Conservation (phyloP, 1,139 yeast species). For the Kurtzmaniella natalensis region DNA sequence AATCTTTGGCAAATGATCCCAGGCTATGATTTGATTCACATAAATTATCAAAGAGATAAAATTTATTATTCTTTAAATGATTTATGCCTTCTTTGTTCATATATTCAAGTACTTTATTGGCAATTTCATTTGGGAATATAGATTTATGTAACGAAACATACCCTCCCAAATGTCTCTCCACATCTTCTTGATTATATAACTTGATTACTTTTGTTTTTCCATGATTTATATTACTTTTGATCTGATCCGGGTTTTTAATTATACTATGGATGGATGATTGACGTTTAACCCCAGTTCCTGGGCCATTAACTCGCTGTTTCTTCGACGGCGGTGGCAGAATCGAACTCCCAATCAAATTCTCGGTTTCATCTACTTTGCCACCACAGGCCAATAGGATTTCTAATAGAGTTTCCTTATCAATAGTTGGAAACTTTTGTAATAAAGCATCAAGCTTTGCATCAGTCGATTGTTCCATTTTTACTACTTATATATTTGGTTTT, state of each 20-base stretch:
- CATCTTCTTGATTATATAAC: constrained; percentile 35
- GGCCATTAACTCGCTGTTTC: constrained; percentile 13
- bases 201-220: constrained; percentile 2
- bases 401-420: constrained; percentile 22
- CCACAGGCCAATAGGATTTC: constrained; percentile 37
- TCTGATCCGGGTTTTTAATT: constrained; percentile 4
- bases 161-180: constrained; percentile 33
- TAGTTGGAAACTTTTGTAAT: constrained; percentile 19
- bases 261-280: constrained; percentile 20
- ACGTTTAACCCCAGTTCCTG: constrained; percentile 14
- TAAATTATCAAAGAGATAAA: constrained; percentile 56
- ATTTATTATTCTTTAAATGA: constrained; percentile 36
- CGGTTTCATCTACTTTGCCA: constrained; percentile 31
- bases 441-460: constrained; percentile 19
- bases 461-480: constrained; percentile 12
- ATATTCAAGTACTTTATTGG: constrained; percentile 38
- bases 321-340: constrained; percentile 10
- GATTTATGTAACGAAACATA: constrained; percentile 48
- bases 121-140: constrained; percentile 47
- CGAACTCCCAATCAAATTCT: constrained; percentile 23
- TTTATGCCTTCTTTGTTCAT: constrained; percentile 28
- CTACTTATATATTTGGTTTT: no score
- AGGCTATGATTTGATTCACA: constrained; percentile 53
- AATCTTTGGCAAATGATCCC: constrained; percentile 26
- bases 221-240: not conserved